These are phyloP conservation scores for Akanthomyces dipterigenus DNA, from an alignment of 2,329 filamentous ascomycete genomes.

Conservation along the genomic window DNA sequence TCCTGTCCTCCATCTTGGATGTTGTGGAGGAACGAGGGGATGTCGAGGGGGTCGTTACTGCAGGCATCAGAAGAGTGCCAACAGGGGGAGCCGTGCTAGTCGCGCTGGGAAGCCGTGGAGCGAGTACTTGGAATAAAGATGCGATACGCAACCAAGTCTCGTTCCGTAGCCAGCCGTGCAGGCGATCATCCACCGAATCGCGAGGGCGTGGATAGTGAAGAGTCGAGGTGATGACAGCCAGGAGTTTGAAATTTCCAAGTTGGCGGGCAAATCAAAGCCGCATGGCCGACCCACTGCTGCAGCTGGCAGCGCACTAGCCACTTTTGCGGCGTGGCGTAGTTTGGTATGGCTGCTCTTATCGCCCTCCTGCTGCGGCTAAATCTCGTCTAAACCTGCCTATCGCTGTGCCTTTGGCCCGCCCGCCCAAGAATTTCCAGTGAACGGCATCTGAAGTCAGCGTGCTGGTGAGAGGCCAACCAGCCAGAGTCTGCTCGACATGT, in stretches of 20 bases:
- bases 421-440: conserved; percentile 23
- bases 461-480: not conserved
- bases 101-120: conserved; percentile 27
- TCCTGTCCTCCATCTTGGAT: conserved; percentile 99
- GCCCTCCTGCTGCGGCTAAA: conserved; percentile 26
- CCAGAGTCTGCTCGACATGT: conserved; percentile 6
- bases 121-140: conserved; percentile 21
- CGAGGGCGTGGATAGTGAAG: conserved; percentile 26
- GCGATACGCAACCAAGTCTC: conserved; percentile 29
- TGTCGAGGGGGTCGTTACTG: conserved; percentile 67
- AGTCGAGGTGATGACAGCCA: conserved; percentile 29
- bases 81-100: conserved; percentile 14
- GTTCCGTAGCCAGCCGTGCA: conserved; percentile 25
- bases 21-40: conserved; percentile 71
- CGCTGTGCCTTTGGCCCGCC: conserved; percentile 13
- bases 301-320: conserved; percentile 29
- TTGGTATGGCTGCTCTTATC: no score
- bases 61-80: conserved; percentile 66
- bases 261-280: conserved; percentile 33
- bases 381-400: conserved; percentile 18
- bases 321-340: conserved; percentile 16
- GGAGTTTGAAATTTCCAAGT: conserved; percentile 40
- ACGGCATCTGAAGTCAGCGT: conserved; percentile 13
- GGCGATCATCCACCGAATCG: conserved; percentile 30
- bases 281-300: conserved; percentile 27